Base-by-base conservation (phyloP, 768 basidiomycete genomes). In the Chalciporus sphaerocephalus region DNA sequence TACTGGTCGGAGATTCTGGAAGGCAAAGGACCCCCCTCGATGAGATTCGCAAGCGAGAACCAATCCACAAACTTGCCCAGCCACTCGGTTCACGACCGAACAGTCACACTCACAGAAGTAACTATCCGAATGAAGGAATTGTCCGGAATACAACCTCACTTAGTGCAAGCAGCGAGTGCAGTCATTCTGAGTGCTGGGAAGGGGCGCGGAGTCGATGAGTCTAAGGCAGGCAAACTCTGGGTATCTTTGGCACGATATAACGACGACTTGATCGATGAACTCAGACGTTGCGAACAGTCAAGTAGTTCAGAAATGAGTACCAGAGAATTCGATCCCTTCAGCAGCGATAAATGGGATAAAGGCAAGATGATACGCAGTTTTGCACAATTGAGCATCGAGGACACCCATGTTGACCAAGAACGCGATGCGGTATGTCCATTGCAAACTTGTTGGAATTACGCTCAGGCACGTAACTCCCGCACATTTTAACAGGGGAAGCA, bases 241-340 rank as follows among this genome's bases (percentile, higher is more conserved):
- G 81, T 73, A 3, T 88, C 86, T 16, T 66, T 93, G 11, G 83
- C 87, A n/a, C 73, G 89, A 44, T 94, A 94, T 58, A 80, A 84
- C 50, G 87, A 92, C 52, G 69, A 62, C 1, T 73, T 92, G 28
- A 77, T 89, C 4, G 74, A 78, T 5, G 65, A 72, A 35, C 69
- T 92, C 11, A 81, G 86, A 56, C 62, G 62, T 38, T 81, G 79
- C 76, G 86, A 90, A 41, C 65, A 69, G 45, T 82, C 82, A 6
- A 71, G 79, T 8, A 66, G 67, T 46, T 53, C 56, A 42, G 53
- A 16, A 68, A 70, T 73, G 42, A 56, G 64, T 50, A 47, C 64
- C 41, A 64, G 56, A 43, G 53, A 52, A 21, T 63, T 66, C 67
- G 71, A 38, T 50, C 57, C 75, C 18, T 88, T 84, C 52, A 58